Evolutionary conservation across 2,329 filamentous ascomycete species (phyloP), one percentile per base, ranked within the genome.

Genomic region (Neofusicoccum parvum): DNA sequence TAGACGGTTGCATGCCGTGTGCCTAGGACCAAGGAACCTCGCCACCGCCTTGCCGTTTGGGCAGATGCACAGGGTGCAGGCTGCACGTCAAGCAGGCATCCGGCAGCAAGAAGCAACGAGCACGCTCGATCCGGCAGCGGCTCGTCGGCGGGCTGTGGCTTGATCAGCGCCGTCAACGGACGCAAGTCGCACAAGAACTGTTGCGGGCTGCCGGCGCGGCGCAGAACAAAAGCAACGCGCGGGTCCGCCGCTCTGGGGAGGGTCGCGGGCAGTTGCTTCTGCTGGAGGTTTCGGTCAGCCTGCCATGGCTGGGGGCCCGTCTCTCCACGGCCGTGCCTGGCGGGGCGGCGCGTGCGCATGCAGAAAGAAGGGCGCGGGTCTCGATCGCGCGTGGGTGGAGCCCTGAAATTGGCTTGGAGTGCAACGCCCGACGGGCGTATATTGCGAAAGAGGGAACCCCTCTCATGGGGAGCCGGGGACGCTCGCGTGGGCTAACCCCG

Each of bases 401-500:
- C 41, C 56, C 43, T 60, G 41, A 60, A 48, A 48, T 60, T 43
- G 48, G 39, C 20, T 9, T n/a, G 20, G 43, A n/a, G 56, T 60
- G 56, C 56, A 48, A 60, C 56, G 56, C 41, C 43, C n/a, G 32
- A 48, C 56, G 56, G 56, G 37, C 32, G 56, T 27, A 60, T 48
- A 60, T 60, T 59, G 56, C 56, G 41, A 60, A 60, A 49, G 56
- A 60, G 56, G 56, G 56, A 60, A 60, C 10, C 12, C 23, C 56
- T 27, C 56, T 48, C 56, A 20, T 60, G 43, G 56, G 56, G 56
- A 60, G 27, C 43, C 43, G 56, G 56, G 41, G 41, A 59, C 15
- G 15, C 27, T 60, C 56, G 56, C 56, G 56, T 60, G 56, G 56
- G 43, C 56, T 45, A 48, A 60, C 56, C 56, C 56, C 56, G 56